phyloP scores from a whole-genome alignment of 2,329 filamentous ascomycete genomes.

The Drechmeria coniospora region DNA sequence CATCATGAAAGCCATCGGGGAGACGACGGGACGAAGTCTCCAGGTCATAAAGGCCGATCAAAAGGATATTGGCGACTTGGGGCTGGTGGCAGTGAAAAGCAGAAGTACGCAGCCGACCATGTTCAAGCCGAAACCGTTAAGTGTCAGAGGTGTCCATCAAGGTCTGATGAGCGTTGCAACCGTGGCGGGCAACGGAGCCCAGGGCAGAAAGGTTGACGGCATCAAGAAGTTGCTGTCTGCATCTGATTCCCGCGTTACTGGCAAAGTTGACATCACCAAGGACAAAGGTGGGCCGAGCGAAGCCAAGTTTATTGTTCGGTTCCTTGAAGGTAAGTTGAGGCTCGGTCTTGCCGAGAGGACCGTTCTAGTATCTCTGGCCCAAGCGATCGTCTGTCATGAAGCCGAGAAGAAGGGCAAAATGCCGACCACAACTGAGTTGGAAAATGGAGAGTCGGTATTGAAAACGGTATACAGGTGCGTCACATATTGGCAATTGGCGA shows the following conservation, averaged over 20 bases:
- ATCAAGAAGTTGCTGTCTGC: slow-evolving; percentile 96
- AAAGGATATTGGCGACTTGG: slow-evolving; percentile 89
- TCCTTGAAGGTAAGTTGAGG: slow-evolving; percentile 85
- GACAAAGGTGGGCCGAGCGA: slow-evolving; percentile 91
- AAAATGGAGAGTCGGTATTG: slow-evolving; percentile 68
- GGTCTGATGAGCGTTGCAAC: slow-evolving; percentile 81
- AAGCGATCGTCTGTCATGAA: slow-evolving; percentile 78
- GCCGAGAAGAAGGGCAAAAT: slow-evolving; percentile 52
- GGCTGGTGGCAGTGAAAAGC: slow-evolving; percentile 88
- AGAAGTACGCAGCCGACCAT: slow-evolving; percentile 90
- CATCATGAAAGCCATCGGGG: slow-evolving; percentile 97
- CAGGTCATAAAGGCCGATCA: slow-evolving; percentile 89
- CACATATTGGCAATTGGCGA: too few relatives aligned
- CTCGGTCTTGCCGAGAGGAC: slow-evolving; percentile 86
- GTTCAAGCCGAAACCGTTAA: slow-evolving; percentile 92
- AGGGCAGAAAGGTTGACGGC: slow-evolving; percentile 76
- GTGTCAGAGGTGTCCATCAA: slow-evolving; percentile 72
- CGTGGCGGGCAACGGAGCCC: slow-evolving; percentile 70
- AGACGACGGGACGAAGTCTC: slow-evolving; percentile 77
- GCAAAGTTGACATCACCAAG: slow-evolving; percentile 78
- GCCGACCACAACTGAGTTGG: slow-evolving; percentile 61
- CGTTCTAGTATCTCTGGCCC: slow-evolving; percentile 75
- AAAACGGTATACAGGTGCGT: slow-evolving; percentile 77
- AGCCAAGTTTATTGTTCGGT: slow-evolving; percentile 84
- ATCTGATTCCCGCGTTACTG: slow-evolving; percentile 57